A percentile compares a stretch with the other conserved stretches of the same genome.
phyloP scores from a whole-genome alignment of 2,329 filamentous ascomycete genomes.

The Leptosphaerulina australis region DNA sequence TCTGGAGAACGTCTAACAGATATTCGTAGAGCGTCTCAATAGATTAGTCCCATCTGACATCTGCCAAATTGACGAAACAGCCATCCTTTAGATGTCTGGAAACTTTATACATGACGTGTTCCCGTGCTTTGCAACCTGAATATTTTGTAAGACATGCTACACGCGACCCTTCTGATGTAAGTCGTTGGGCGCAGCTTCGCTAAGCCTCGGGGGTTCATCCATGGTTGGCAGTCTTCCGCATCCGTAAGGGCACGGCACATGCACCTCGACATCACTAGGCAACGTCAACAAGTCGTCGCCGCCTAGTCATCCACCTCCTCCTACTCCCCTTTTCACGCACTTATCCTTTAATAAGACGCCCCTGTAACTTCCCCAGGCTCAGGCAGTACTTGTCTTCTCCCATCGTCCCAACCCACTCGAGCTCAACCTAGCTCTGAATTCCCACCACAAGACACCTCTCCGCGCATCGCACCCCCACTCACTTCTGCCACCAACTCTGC shows the following conservation, averaged over 20 bases:
- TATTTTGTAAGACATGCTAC: conserved; percentile 2
- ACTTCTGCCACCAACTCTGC: conserved; percentile 14
- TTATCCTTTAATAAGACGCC: too few relatives aligned
- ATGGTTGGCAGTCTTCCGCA: conserved; percentile 11
- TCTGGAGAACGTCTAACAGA: too few relatives aligned
- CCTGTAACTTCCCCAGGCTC: not conserved
- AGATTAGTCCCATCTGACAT: not conserved
- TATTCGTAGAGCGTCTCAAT: not conserved
- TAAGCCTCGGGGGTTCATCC: conserved; percentile 25
- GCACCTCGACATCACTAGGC: conserved; percentile 18
- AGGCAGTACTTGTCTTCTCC: not conserved
- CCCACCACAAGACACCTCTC: conserved; percentile 11
- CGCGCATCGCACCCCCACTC: conserved; percentile 14
- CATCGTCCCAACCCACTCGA: not conserved
- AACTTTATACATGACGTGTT: conserved; percentile 32
- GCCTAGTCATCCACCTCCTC: conserved; percentile 1
- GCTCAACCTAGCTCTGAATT: conserved; percentile 4
- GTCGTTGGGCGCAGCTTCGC: conserved; percentile 27
- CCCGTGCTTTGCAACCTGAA: conserved; percentile 21
- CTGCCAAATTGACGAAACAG: not conserved
- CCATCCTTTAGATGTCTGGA: not conserved
- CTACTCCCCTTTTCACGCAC: not conserved
- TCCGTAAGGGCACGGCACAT: conserved; percentile 12
- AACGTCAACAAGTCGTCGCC: conserved; percentile 10
- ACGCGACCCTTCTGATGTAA: conserved; percentile 27